phyloP scores from a whole-genome alignment of 345 rosid species.

The Euphorbia peplus region DNA sequence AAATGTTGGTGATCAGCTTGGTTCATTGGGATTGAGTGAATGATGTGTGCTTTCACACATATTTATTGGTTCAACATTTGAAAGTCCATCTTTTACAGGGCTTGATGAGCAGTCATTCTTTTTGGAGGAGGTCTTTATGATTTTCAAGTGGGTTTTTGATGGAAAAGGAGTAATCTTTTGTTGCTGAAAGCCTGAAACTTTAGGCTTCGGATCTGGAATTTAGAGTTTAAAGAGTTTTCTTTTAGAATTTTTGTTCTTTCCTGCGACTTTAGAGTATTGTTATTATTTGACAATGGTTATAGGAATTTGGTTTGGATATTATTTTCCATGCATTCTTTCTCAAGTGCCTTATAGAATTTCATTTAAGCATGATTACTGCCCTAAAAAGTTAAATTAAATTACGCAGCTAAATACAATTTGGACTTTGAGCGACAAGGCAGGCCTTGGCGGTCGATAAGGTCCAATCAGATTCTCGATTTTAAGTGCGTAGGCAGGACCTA shows the following conservation, averaged over 20 bases:
- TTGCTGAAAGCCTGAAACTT: neutral
- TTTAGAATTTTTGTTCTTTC: neutral
- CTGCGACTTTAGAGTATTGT: neutral
- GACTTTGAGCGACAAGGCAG: too few species aligned
- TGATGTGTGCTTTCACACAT: constrained; percentile 9
- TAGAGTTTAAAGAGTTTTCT: neutral
- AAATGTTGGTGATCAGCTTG: constrained; percentile 35
- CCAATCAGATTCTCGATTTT: too few species aligned
- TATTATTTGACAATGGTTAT: neutral
- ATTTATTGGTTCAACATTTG: neutral
- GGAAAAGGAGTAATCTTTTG: constrained; percentile 9
- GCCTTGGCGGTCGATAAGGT: too few species aligned
- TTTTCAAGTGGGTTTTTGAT: neutral
- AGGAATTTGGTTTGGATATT: constrained; percentile 2
- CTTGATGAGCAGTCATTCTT: constrained; percentile 12
- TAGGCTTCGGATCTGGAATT: constrained; percentile 1
- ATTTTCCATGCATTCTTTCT: too few species aligned
- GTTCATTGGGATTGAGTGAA: constrained; percentile 26
- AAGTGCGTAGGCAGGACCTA: too few species aligned
- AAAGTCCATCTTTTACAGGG: constrained; percentile 18
- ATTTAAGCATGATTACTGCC: too few species aligned
- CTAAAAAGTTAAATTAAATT: too few species aligned
- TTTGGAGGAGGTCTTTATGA: neutral
- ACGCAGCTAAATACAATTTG: too few species aligned
- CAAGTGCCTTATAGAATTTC: too few species aligned